Base-by-base conservation (phyloP, 352 stramenopile genomes). In the Phytopythium mirpurense region DNA sequence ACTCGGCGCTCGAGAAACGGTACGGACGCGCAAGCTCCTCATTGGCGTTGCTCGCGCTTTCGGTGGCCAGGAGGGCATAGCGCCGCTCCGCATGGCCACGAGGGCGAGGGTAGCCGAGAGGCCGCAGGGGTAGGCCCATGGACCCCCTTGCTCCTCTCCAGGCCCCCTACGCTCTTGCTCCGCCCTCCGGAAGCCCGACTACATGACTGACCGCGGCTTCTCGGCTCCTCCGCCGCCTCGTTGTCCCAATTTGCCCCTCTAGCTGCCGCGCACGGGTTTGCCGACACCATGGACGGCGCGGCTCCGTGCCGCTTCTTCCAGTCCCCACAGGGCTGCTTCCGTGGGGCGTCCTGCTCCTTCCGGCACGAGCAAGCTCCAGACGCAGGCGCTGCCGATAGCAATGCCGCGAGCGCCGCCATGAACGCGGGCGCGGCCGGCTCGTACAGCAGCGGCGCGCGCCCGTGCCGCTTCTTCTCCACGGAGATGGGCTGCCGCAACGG, bases 251-350 rank as follows among this genome's bases (percentile, higher is more conserved):
- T 21, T 23, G 37, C 37, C 18, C 37, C 6, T 24, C 18, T 43
- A 43, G 37, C 37, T 43, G 37, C 37, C 16, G 37, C 37, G 37
- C 37, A 23, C 21, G 23, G 41, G 23, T 19, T 31, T 19, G 29
- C 45, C 18, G 34, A n/a, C 11, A 41, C 29, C 19, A 65, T 60
- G 57, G 57, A 64, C 52, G 26, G 48, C 5, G 46, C 50, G 14
- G 50, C 57, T 15, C 43, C 57, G 12, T 92, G 82, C 56, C 79
- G 79, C 61, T 92, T 88, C 72, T 92, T 87, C 57, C 66, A 81
- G 66, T 84, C 77, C 40, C 64, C 70, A 10, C 62, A 83, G 38
- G 82, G 82, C 54, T 92, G 82, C 51, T 86, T 83, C 56, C 78
- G 81, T 16, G 82, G 82, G 27, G 56, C 67, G 15, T 79, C 71